Evolutionary conservation across 2,329 filamentous ascomycete species (phyloP), one percentile per base, ranked within the genome.

Genomic region (Fusarium sp.): DNA sequence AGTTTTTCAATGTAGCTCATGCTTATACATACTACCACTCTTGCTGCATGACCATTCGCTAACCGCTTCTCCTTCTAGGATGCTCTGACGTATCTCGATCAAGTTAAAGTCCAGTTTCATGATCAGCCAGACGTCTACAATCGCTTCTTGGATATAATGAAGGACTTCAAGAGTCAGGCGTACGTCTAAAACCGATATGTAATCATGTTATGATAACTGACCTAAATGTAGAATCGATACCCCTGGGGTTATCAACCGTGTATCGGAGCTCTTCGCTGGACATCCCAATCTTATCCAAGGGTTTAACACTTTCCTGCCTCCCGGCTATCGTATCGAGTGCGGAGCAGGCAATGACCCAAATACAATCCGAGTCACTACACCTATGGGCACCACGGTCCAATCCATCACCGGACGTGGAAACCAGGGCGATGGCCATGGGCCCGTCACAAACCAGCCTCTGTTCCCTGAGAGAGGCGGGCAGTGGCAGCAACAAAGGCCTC

Each of bases 71-170:
- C 41, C 41, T 30, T 71, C 17, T 13, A 88, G 84, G 83, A 89
- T 76, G 96, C 96, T 32, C 86, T 99, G 44, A 97, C 94, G 75
- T 99, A 99, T 76, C 87, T 99, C 24, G 96, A 99, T 76, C 96
- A 98, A 79, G 96, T 99, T 68, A 99, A 99, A 80, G 94, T 98
- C 28, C 94, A 97, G 75, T 99, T 99, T 73, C 92, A 94, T 63
- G 95, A 98, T 67, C 94, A 97, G 71, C 94, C 96, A 6, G 95
- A 98, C 78, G 96, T 99, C 1, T 99, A 99, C 75, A 98, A 98
- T 75, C 87, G 92, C 37, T 98, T 99, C 74, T 82, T 99, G 45
- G 96, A 99, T 73, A 99, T 99, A 48, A 99, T 99, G 96, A 99
- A 99, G 76, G 96, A 99, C 74, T 99, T 99, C 79, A 99, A 99